Conservation (phyloP, 1,139 yeast genomes). For the Pichia terricola region DNA sequence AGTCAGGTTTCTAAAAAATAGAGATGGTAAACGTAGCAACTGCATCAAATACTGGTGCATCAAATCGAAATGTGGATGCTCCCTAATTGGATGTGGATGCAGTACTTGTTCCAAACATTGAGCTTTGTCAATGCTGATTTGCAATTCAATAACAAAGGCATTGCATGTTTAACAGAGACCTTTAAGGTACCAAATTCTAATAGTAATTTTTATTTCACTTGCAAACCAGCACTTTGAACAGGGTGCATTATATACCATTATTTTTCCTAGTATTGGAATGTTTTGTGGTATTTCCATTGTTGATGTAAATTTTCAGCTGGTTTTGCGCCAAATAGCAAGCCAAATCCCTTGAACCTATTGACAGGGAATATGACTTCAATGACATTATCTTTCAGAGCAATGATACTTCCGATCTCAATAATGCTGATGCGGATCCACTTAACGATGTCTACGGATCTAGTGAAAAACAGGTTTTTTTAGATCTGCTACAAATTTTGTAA, state of each 20-base stretch:
- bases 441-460: slow-evolving; percentile 1
- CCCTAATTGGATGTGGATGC: too few relatives aligned
- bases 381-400: not conserved
- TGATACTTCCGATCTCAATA: not conserved
- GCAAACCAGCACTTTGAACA: slow-evolving; percentile 7
- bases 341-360: slow-evolving; percentile 8
- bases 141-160: too few relatives aligned
- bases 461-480: not conserved
- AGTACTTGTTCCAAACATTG: too few relatives aligned
- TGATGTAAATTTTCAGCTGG: slow-evolving; percentile 9
- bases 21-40: too few relatives aligned
- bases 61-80: too few relatives aligned
- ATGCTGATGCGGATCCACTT: slow-evolving; percentile 7
- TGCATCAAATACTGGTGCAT: too few relatives aligned
- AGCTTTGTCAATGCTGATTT: too few relatives aligned
- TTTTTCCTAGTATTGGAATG: slow-evolving; percentile 14
- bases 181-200: slow-evolving; percentile 6
- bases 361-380: slow-evolving; percentile 10
- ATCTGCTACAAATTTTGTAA: not conserved
- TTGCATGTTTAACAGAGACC: not conserved
- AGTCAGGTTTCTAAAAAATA: too few relatives aligned
- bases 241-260: slow-evolving; percentile 16
- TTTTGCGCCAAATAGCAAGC: slow-evolving; percentile 13
- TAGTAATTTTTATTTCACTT: slow-evolving; percentile 15
- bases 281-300: slow-evolving; percentile 11